Percentiles rank a stretch among this genome's conserved stretches.
phyloP scores from a whole-genome alignment of 1,284 basidiomycete genomes.

The Boletus semigastroideus region DNA sequence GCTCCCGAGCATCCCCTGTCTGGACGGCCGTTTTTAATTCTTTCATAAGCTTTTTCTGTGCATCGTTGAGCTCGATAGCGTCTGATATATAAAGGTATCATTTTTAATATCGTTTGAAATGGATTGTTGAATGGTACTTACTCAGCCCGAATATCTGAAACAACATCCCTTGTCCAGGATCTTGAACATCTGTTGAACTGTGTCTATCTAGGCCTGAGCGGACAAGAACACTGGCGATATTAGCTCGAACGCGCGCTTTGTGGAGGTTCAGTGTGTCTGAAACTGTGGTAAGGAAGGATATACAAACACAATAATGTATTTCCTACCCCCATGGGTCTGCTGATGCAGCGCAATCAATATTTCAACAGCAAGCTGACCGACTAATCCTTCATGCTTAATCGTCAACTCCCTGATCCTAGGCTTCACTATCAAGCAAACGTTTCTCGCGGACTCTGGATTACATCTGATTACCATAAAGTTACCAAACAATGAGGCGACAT shows the following conservation, averaged over 20 bases:
- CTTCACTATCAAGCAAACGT: slow-evolving; percentile 9
- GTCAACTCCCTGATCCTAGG: slow-evolving; percentile 19
- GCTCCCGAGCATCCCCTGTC: slow-evolving; percentile 9
- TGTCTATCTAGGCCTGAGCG: background rate
- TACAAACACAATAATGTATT: background rate
- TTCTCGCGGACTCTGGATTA: background rate
- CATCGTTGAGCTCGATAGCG: background rate
- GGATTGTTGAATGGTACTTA: background rate
- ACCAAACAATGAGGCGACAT: background rate
- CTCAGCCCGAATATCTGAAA: slow-evolving; percentile 22
- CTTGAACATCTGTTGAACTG: background rate
- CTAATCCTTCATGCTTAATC: background rate
- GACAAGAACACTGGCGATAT: slow-evolving; percentile 14
- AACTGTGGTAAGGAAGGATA: background rate
- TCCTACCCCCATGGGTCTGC: slow-evolving; percentile 5
- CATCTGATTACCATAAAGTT: background rate
- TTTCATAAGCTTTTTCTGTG: slow-evolving; percentile 8
- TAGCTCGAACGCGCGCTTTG: slow-evolving; percentile 11
- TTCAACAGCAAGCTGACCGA: slow-evolving; percentile 27
- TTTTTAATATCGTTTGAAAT: background rate
- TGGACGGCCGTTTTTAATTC: slow-evolving; percentile 11
- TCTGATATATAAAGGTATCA: slow-evolving; percentile 7
- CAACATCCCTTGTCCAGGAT: slow-evolving; percentile 7
- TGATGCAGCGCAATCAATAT: slow-evolving; percentile 13
- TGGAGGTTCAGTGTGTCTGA: slow-evolving; percentile 8